Base-by-base conservation (phyloP, 2,329 filamentous ascomycete genomes). In the Cladophialophora bantiana region DNA sequence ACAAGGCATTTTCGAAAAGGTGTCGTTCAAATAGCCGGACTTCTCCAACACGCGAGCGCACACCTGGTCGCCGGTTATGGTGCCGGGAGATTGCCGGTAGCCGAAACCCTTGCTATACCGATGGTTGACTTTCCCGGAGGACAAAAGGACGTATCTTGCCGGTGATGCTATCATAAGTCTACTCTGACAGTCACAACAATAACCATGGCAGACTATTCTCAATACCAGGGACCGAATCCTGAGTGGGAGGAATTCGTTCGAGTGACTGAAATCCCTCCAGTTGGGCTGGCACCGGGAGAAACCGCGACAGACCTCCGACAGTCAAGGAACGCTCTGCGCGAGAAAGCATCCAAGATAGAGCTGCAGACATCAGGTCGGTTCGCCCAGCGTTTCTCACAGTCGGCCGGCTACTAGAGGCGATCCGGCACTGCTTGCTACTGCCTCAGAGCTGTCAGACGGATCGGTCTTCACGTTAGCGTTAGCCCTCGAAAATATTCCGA, bases 221-320 rank as follows among this genome's bases (percentile, higher is more conserved):
- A 50, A 26, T 50, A 50, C 18, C 45, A 50, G 4, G 45, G 45
- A 10, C 45, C 45, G 18, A 50, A 50, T 26, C 45, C 45, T 20
- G 45, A 50, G 45, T 50, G 45, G 45, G 45, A 50, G 18, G 45
- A 50, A 26, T 50, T 50, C 20, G 45, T 50, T 26, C 45, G 45
- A 50, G 45, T 26, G 45, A 50, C 18, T 10, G 7, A 10, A 3
- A 26, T 50, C 18, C 18, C 45, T 9, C 45, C 45, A 3, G 20
- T 10, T 1, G 45, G 45, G 10, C 10, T 50, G 45, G 45, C 45
- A 4, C 45, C 45, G 18, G 45, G 45, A 5, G 7, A 50, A 9
- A 50, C 45, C 3, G 18, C 45, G 18, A 7, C 45, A 26, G 45
- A 50, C 18, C 10, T 50, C 7, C 20, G 45, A 26, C 12, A 9